Evolutionary conservation across 2,329 filamentous ascomycete species (phyloP), one percentile per base, ranked within the genome.

Genomic region (Fusarium citri): DNA sequence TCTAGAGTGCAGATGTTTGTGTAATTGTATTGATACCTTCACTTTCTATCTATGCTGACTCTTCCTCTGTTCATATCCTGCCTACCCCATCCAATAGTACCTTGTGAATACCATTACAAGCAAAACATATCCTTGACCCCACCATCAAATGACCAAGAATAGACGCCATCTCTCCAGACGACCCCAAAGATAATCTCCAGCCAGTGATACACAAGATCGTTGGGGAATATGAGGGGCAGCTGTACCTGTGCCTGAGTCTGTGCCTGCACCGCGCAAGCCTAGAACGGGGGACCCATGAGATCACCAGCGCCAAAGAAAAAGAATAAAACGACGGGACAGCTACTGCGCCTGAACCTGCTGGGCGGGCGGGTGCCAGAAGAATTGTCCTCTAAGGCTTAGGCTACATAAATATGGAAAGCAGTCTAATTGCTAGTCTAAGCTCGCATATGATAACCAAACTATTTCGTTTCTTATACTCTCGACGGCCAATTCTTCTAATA

Each of bases 171-270:
- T 50, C 48, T 49, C 31, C 34, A 59, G 55, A 55, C 34, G 37
- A 67, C 57, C 28, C 58, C 63, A 55, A 34, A 46, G n/a, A 57
- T 56, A 28, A 57, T 61, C 54, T 61, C 55, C 48, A 68, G 48
- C 59, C 64, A 70, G 55, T 65, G 37, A 71, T 57, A 61, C 51
- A 68, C 43, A 54, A 68, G 55, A 55, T 71, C 56, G 53, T 68
- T 62, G 49, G 54, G 42, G 67, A 50, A 50, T 55, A 71, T 68
- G 54, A 49, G 65, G 65, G 64, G 60, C 25, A 37, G 8, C 51
- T 57, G 34, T 31, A 42, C 40, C 48, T 54, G 49, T 55, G 61
- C 45, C 61, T 47, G 40, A 28, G 43, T 49, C 53, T 66, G 46
- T 55, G 54, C 20, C 54, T 60, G 42, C 45, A 34, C 45, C 59